These are phyloP conservation scores for Sporothrix protearum DNA, from an alignment of 2,329 filamentous ascomycete genomes.

Conservation along the genomic window DNA sequence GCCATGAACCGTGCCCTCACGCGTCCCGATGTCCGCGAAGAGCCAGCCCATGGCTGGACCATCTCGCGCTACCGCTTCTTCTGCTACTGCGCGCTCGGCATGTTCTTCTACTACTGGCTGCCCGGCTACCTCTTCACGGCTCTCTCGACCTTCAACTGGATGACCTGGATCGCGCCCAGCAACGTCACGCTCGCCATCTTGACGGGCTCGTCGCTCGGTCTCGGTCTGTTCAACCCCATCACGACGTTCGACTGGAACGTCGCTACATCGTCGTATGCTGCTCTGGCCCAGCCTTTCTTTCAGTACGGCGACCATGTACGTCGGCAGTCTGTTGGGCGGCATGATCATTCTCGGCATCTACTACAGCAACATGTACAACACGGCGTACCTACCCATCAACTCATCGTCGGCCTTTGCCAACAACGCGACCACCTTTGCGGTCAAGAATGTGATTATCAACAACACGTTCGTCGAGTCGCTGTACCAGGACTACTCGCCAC, in stretches of 20 bases:
- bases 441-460: constrained; percentile 38
- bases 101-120: constrained; percentile 49
- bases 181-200: constrained; percentile 44
- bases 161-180: constrained; percentile 48
- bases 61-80: constrained; percentile 46
- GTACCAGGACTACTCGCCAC: constrained; percentile 43
- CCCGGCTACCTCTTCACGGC: constrained; percentile 46
- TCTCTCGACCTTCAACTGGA: constrained; percentile 47
- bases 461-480: constrained; percentile 40
- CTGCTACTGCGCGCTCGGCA: constrained; percentile 37
- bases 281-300: constrained; percentile 43
- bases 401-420: constrained; percentile 46
- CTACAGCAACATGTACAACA: constrained; percentile 43
- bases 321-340: constrained; percentile 37
- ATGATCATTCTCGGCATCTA: constrained; percentile 41
- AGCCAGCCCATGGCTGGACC: constrained; percentile 43
- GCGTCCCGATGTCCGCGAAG: constrained; percentile 38
- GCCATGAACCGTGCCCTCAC: constrained; percentile 37
- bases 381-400: constrained; percentile 49
- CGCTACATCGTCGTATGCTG: constrained; percentile 39
- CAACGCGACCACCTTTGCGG: constrained; percentile 41
- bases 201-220: constrained; percentile 40
- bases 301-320: constrained; percentile 39
- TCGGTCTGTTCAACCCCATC: constrained; percentile 47
- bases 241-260: constrained; percentile 52